These are phyloP conservation scores for Russula emetica DNA, from an alignment of 768 basidiomycete genomes.

Conservation along the genomic window DNA sequence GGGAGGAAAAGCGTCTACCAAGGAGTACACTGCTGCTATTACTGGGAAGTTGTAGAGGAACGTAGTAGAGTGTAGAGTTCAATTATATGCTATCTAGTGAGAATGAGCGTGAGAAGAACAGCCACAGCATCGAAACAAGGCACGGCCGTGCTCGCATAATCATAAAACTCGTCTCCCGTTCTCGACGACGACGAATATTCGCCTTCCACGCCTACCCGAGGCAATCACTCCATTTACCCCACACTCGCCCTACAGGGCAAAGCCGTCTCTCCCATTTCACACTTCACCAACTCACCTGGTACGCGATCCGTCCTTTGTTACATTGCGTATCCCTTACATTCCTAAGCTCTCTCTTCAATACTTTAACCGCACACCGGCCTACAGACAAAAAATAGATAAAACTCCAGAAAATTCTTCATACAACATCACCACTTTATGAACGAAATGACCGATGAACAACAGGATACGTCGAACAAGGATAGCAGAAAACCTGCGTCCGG, in stretches of 20 bases:
- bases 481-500: constrained; percentile 58
- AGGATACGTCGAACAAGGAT: constrained; percentile 56
- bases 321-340: constrained; percentile 5
- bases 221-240: constrained; percentile 54
- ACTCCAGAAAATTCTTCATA: constrained; percentile 39
- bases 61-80: neutral
- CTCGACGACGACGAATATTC: constrained; percentile 32
- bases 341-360: constrained; percentile 22
- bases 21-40: constrained; percentile 86
- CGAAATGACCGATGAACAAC: constrained; percentile 78
- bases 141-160: neutral
- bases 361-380: no score
- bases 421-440: constrained; percentile 54
- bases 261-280: constrained; percentile 56
- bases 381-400: constrained; percentile 42
- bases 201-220: constrained; percentile 50
- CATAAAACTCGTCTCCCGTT: constrained; percentile 22
- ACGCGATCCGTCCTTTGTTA: constrained; percentile 23
- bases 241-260: constrained; percentile 92
- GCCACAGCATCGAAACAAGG: constrained; percentile 18
- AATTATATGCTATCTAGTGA: neutral
- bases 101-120: constrained; percentile 25
- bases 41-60: constrained; percentile 54
- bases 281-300: constrained; percentile 48
- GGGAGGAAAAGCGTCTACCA: constrained; percentile 87